Evolutionary conservation across 2,329 filamentous ascomycete genomes (phyloP), one percentile per base, ranked within the genome.

Genomic region (Lasiodiplodia sp.): DNA sequence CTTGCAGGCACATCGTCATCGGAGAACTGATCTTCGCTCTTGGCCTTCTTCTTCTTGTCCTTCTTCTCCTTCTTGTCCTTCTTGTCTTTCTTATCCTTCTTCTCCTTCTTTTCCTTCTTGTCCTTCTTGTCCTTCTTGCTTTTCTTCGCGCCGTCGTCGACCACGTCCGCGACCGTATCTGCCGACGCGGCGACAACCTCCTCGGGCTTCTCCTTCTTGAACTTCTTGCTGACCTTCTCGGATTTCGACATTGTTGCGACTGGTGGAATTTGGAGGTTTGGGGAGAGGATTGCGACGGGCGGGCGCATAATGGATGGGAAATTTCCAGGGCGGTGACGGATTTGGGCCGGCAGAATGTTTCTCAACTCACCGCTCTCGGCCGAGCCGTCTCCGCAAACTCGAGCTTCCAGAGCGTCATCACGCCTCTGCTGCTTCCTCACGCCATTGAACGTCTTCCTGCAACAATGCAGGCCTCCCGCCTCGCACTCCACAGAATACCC

Each of bases 51-150:
- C 23, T 31, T 12, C 53, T 37, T 60, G 37, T 56, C 55, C 18
- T 57, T 52, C 18, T 62, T 53, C 47, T 51, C 56, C 34, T 21
- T 51, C 31, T 23, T 23, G 23, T 23, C 23, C 23, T 23, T 25
- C 11, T 18, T 25, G 7, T 31, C 52, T 14, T 37, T n/a, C 23
- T 68, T 68, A 5, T 64, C 72, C 74, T 79, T 78, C 70, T 77
- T 77, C 71, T 77, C 77, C 71, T 76, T 76, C 66, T 78, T 73
- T n/a, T 62, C 60, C n/a, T 77, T 76, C 72, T 77, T 78, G 18
- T 51, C 25, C 23, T 51, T 49, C 23, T 63, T 23, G 8, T 63
- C 25, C 58, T 57, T 57, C 64, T 38, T 11, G 28, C n/a, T 44
- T 28, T 53, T 57, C 37, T 47, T 40, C 28, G 16, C 55, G 55